Conservation (phyloP, 2,329 filamentous ascomycete species). For the Alternaria rosae region DNA sequence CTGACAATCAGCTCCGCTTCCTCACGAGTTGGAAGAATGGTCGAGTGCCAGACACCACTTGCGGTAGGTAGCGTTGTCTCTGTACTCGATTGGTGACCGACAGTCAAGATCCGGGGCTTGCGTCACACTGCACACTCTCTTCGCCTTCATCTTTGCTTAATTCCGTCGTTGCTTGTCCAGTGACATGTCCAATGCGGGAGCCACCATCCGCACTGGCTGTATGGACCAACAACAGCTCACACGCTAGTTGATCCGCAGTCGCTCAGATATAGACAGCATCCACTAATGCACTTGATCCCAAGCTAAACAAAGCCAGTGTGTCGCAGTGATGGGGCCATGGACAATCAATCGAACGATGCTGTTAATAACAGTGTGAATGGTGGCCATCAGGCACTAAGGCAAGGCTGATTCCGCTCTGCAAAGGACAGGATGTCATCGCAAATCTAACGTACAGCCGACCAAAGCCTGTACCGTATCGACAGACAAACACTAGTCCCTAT, state of each 20-base stretch:
- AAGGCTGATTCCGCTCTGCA: constrained; percentile 6
- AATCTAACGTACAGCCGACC: neutral
- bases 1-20: neutral
- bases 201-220: neutral
- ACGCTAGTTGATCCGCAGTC: neutral
- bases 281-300: neutral
- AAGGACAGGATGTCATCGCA: neutral
- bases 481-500: neutral
- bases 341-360: neutral
- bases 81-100: neutral
- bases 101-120: neutral
- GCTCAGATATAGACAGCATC: neutral
- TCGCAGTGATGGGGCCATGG: neutral
- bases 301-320: neutral
- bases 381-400: neutral
- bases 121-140: neutral
- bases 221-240: neutral
- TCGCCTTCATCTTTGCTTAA: neutral
- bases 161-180: neutral
- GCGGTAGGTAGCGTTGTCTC: neutral
- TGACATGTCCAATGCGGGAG: neutral
- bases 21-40: neutral
- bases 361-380: neutral
- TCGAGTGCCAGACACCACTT: neutral
- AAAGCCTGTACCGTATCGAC: neutral